Evolutionary conservation across 2,329 filamentous ascomycete genomes (phyloP).

Genomic region (Metarhizium rileyi): DNA sequence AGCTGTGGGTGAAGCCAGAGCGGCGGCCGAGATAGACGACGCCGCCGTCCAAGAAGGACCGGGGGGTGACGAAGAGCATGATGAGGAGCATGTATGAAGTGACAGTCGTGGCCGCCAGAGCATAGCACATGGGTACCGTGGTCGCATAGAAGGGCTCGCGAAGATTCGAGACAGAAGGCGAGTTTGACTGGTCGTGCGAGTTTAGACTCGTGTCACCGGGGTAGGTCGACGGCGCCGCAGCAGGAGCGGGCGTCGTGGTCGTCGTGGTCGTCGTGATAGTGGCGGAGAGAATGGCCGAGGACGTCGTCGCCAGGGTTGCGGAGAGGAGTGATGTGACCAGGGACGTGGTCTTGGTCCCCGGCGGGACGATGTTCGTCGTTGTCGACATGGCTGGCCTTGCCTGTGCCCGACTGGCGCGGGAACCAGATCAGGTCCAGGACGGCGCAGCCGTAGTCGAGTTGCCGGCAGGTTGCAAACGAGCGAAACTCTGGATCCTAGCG

Average conservation of each 20-base stretch:
- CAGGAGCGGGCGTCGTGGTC: background rate
- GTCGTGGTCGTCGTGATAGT: background rate
- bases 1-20: slow-evolving; percentile 79
- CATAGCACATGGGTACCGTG: slow-evolving; percentile 86
- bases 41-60: slow-evolving; percentile 82
- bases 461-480: background rate
- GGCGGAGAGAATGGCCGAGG: slow-evolving; percentile 1
- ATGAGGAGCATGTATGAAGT: slow-evolving; percentile 87
- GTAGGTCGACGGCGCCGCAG: background rate
- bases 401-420: slow-evolving; percentile 1
- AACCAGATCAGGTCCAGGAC: background rate
- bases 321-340: background rate
- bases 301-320: slow-evolving; percentile 1
- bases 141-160: slow-evolving; percentile 89
- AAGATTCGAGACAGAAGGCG: slow-evolving; percentile 49
- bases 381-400: slow-evolving; percentile 4
- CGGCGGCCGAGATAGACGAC: slow-evolving; percentile 70
- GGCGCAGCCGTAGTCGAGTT: background rate
- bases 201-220: slow-evolving; percentile 24
- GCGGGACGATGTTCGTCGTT: slow-evolving; percentile 1
- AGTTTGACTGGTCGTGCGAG: slow-evolving; percentile 18
- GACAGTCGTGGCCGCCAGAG: slow-evolving; percentile 82
- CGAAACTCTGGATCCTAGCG: background rate
- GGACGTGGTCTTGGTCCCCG: background rate
- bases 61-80: slow-evolving; percentile 89